Evolutionary conservation across 495 filamentous ascomycete genomes (phyloP), one percentile per base, ranked within the genome.

Genomic region (Aspergillus saccharolyticus): DNA sequence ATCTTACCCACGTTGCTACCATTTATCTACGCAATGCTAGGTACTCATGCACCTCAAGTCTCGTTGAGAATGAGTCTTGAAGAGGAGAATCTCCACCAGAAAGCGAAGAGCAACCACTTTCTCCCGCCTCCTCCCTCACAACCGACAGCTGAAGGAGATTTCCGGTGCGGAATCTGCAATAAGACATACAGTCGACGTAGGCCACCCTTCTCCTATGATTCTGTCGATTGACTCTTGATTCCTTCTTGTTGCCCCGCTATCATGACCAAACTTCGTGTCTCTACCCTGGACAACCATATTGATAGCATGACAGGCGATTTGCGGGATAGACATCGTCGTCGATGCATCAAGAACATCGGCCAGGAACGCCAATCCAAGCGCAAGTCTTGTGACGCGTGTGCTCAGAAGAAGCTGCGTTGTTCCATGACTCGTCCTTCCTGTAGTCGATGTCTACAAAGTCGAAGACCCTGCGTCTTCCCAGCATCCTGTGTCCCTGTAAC

Each of bases 321-420:
- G n/a, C 62, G 62, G 20, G 62, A 64, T 49, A 52, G 62, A 18
- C 62, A 64, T 15, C 62, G 62, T 1, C 62, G 62, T 5, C 62
- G 62, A 28, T 64, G 62, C 21, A 64, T 64, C 44, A 61, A 56
- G 24, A 58, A 53, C 4, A 47, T 52, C 7, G 62, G 62, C 20
- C 55, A 64, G 47, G 62, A 61, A 42, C 62, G 62, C 12, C 58
- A 25, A 20, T 61, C 62, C 9, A 64, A 61, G 50, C 62, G 62
- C 8, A 64, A 64, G 42, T 64, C 62, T 14, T 64, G 62, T 56
- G 58, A 64, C 18, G 55, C 53, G 1, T 64, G 62, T 42, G 58
- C 58, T 2, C 55, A 61, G 49, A 64, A 64, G 44, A 64, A 64
- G 46, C 52, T 64, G 12, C 62, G 62, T 2, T 64, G 62, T 21